Evolutionary conservation across 306 rosid species (phyloP).

Genomic region (Trifolium subterraneum): DNA sequence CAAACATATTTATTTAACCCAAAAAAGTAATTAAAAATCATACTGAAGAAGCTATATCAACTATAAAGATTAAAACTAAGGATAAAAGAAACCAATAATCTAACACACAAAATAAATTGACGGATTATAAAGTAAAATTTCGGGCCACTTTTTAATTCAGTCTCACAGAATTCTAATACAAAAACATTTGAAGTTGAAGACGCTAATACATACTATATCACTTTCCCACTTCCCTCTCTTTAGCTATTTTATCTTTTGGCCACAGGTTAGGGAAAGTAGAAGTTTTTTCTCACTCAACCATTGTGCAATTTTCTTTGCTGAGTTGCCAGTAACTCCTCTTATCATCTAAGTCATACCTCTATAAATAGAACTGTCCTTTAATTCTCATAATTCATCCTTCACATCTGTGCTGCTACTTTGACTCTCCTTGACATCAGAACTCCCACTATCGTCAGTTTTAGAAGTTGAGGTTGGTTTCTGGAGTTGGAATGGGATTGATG

Average conservation of each 20-base stretch:
- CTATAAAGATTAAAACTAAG: background rate
- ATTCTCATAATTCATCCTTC: constrained; percentile 77
- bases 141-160: background rate
- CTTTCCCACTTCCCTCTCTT: background rate
- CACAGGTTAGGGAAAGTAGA: constrained; percentile 10
- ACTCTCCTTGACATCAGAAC: constrained; percentile 59
- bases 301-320: constrained; percentile 14
- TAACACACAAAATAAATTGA: background rate
- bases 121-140: constrained; percentile 15
- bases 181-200: constrained; percentile 13
- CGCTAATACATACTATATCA: constrained; percentile 25
- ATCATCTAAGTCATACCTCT: constrained; percentile 39
- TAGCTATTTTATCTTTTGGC: constrained; percentile 3
- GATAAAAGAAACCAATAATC: constrained; percentile 3
- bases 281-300: constrained; percentile 21
- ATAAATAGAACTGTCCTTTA: constrained; percentile 30
- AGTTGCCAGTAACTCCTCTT: constrained; percentile 27
- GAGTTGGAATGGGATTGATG: constrained; percentile 89
- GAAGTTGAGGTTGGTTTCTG: constrained; percentile 65
- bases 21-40: no score
- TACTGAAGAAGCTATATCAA: no score
- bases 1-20: no score
- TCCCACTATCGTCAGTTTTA: constrained; percentile 45
- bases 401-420: constrained; percentile 47
- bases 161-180: constrained; percentile 28